Conservation (phyloP, 352 stramenopile species). For the Thraustotheca clavata region DNA sequence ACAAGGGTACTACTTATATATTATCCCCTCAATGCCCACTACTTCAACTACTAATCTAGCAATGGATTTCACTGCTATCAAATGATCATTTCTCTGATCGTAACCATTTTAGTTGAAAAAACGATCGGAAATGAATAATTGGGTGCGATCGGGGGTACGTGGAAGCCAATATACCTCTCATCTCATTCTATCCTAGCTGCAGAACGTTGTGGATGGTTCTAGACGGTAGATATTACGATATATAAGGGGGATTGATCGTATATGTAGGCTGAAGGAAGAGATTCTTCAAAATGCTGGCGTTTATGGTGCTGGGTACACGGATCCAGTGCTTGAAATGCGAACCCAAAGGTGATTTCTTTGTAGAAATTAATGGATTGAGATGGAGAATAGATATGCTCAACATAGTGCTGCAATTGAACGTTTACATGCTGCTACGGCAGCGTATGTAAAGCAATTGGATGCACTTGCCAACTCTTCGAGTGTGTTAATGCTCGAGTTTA, state of each 20-base stretch:
- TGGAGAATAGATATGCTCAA: neutral
- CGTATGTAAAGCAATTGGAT: slow-evolving; percentile 14
- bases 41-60: no score
- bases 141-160: slow-evolving; percentile 19
- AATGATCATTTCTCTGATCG: no score
- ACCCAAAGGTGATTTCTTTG: slow-evolving; percentile 9
- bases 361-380: neutral
- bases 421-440: neutral
- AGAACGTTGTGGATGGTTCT: slow-evolving; percentile 10
- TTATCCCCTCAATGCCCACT: no score
- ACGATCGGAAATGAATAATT: slow-evolving; percentile 11
- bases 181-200: slow-evolving; percentile 6
- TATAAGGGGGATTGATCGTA: neutral
- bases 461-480: neutral
- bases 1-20: no score
- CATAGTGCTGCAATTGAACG: slow-evolving; percentile 14
- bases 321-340: slow-evolving; percentile 11
- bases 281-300: slow-evolving; percentile 16
- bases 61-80: no score
- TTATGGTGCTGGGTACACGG: slow-evolving; percentile 1
- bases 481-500: slow-evolving; percentile 10
- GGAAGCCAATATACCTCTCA: neutral
- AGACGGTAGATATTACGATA: neutral
- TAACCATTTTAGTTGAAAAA: no score
- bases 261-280: slow-evolving; percentile 12